Evolutionary conservation across 108 stramenopile genomes (phyloP).

Genomic region (Nitzschia inconspicua): DNA sequence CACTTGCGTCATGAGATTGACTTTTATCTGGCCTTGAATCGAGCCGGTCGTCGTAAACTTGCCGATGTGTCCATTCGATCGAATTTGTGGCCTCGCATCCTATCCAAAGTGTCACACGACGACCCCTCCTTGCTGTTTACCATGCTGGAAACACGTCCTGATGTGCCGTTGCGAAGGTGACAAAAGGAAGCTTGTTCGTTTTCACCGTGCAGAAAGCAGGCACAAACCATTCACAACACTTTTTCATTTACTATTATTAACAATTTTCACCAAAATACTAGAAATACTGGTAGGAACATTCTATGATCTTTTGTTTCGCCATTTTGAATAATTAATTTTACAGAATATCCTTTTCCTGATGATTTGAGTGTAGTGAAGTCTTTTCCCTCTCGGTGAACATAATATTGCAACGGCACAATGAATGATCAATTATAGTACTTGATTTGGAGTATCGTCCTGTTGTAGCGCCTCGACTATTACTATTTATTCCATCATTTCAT

Average conservation of each 20-base stretch:
- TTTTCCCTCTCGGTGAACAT: too few species aligned
- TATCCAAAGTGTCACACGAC: not conserved
- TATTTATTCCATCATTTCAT: conserved; percentile 37
- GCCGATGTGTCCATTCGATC: not conserved
- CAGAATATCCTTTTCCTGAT: too few species aligned
- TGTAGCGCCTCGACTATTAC: too few species aligned
- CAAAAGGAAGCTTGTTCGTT: too few species aligned
- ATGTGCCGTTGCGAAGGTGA: not conserved
- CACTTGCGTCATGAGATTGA: not conserved
- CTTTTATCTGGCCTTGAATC: conserved; percentile 11
- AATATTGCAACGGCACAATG: too few species aligned
- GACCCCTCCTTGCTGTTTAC: not conserved
- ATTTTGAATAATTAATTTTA: not conserved
- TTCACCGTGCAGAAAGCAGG: too few species aligned
- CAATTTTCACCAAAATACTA: not conserved
- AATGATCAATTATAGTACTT: too few species aligned
- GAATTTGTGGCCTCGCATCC: conserved; percentile 2
- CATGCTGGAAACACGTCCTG: not conserved
- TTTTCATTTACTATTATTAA: too few species aligned
- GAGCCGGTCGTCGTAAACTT: conserved; percentile 8
- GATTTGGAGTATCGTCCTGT: not conserved
- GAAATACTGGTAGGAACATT: not conserved
- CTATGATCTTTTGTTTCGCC: not conserved
- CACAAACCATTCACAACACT: too few species aligned
- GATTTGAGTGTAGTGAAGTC: too few species aligned